phyloP scores from a whole-genome alignment of 177 flowering plant genomes.

The Vitis hybrid region DNA sequence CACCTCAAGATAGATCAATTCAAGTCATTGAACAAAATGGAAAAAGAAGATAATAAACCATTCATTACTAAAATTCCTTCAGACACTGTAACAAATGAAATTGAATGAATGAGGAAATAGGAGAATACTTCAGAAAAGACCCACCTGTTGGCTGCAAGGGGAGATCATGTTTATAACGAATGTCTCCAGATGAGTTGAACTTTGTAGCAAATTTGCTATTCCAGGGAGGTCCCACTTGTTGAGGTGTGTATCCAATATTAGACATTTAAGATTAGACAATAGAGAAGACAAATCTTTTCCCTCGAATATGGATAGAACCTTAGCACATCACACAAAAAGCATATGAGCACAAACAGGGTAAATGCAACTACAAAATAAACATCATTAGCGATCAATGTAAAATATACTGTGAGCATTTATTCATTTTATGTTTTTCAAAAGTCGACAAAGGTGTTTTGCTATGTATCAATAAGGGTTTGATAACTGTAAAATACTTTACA shows the following conservation, averaged over 20 bases:
- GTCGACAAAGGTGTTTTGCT: no score
- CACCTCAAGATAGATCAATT: no score
- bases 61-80: no score
- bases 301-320: conserved; percentile 3
- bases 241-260: background rate
- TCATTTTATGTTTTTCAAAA: no score
- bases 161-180: background rate
- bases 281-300: background rate
- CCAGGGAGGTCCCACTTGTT: conserved; percentile 7
- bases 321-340: background rate
- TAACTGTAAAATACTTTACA: no score
- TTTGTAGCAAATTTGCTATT: conserved; percentile 1
- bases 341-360: background rate
- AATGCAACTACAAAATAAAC: background rate
- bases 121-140: background rate
- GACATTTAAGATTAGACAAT: background rate
- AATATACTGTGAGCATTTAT: no score
- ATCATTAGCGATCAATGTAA: no score
- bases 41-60: no score
- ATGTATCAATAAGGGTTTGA: no score
- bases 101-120: background rate
- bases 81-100: background rate
- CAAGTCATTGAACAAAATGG: no score
- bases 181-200: background rate
- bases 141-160: no score